Percentiles rank a stretch among this genome's conserved stretches.
phyloP scores from a whole-genome alignment of 2,329 filamentous ascomycete genomes.

The Aureobasidium sp. region DNA sequence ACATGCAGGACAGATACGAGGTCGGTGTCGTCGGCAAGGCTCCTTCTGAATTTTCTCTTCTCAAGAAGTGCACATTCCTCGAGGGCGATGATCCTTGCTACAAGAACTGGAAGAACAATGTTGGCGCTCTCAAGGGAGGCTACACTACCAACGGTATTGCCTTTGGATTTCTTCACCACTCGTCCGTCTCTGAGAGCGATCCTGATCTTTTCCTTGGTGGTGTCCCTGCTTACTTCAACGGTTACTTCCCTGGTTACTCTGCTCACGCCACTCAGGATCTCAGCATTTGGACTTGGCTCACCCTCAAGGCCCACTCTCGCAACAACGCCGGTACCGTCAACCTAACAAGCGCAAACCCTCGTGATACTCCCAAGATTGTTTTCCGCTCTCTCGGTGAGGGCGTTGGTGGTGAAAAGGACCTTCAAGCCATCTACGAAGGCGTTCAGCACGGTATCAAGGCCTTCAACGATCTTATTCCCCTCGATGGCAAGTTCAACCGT shows the following conservation, averaged over 20 bases:
- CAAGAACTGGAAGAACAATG: conserved; percentile 33
- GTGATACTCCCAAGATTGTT: conserved; percentile 53
- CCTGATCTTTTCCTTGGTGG: conserved; percentile 49
- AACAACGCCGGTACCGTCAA: conserved; percentile 54
- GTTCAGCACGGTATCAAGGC: conserved; percentile 42
- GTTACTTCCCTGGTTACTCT: conserved; percentile 48
- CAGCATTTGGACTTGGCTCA: conserved; percentile 40
- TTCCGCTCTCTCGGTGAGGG: conserved; percentile 52
- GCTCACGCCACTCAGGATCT: conserved; percentile 35
- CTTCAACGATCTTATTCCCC: conserved; percentile 26
- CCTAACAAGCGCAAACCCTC: conserved; percentile 54
- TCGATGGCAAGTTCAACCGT: conserved; percentile 35
- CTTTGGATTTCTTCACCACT: conserved; percentile 36
- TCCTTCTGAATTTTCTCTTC: conserved; percentile 25
- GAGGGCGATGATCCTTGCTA: conserved; percentile 33
- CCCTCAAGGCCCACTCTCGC: conserved; percentile 54
- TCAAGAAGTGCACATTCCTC: conserved; percentile 33
- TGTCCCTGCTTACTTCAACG: conserved; percentile 45
- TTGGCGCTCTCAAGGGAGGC: conserved; percentile 29
- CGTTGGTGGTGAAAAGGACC: conserved; percentile 32
- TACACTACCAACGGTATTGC: conserved; percentile 46
- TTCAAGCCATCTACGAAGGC: conserved; percentile 46
- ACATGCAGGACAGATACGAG: conserved; percentile 54
- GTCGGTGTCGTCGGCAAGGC: conserved; percentile 41
- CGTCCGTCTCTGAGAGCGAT: conserved; percentile 33